Evolutionary conservation across 2,329 filamentous ascomycete species (phyloP).

Genomic region (Immersiporthe knoxdaviesiana): DNA sequence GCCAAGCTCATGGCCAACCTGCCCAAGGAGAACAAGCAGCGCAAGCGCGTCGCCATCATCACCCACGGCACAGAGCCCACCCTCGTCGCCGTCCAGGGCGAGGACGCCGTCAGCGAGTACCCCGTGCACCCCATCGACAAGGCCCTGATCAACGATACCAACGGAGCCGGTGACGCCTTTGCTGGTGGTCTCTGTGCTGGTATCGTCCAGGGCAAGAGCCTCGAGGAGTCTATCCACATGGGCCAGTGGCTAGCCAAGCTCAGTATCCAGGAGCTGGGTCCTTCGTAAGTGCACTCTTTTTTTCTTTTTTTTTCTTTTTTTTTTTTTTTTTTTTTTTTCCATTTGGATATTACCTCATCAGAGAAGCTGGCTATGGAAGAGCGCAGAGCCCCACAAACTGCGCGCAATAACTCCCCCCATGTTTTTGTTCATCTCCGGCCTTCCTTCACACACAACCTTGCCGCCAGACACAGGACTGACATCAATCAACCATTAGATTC

Average conservation of each 20-base stretch:
- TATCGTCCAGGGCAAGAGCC: slow-evolving; percentile 78
- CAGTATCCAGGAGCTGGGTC: slow-evolving; percentile 93
- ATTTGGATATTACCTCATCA: slow-evolving; percentile 8
- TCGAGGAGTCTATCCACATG: slow-evolving; percentile 82
- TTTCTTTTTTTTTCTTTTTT: slow-evolving; percentile 1
- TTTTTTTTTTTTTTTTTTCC: no score
- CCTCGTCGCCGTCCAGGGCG: slow-evolving; percentile 76
- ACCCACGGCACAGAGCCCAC: slow-evolving; percentile 95
- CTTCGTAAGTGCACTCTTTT: slow-evolving; percentile 71
- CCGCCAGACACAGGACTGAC: slow-evolving; percentile 13
- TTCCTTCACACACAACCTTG: not conserved
- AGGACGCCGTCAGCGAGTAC: slow-evolving; percentile 73
- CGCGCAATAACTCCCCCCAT: not conserved
- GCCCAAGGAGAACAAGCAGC: slow-evolving; percentile 87
- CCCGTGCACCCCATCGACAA: slow-evolving; percentile 78
- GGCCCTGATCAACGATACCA: slow-evolving; percentile 90
- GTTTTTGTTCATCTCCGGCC: not conserved
- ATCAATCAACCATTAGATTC: slow-evolving; percentile 56
- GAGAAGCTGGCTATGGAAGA: slow-evolving; percentile 16
- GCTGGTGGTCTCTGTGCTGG: slow-evolving; percentile 92
- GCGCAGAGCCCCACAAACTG: slow-evolving; percentile 31
- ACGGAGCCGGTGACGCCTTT: slow-evolving; percentile 95
- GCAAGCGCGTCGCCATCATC: slow-evolving; percentile 84
- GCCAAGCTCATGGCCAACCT: slow-evolving; percentile 83
- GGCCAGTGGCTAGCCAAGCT: slow-evolving; percentile 95